Conservation (phyloP, 2,329 filamentous ascomycete genomes). For the Aspergillus udagawae region DNA sequence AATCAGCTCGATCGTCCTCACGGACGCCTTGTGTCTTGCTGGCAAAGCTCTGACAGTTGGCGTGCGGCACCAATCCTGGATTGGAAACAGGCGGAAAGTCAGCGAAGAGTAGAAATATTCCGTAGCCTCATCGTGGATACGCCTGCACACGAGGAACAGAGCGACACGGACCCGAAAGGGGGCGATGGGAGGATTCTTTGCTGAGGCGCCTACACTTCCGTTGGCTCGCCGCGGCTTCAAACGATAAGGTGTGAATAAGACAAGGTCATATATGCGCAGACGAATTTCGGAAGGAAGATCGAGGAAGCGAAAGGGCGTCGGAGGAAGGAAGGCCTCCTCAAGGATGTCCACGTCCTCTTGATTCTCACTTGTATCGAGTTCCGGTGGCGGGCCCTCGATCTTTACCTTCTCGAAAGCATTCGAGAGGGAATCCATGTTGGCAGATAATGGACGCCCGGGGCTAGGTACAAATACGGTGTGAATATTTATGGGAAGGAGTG, state of each 20-base stretch:
- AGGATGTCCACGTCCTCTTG: conserved; percentile 16
- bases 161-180: conserved; percentile 33
- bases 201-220: conserved; percentile 34
- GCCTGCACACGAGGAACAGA: conserved; percentile 39
- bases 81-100: conserved; percentile 51
- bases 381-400: conserved; percentile 18
- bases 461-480: neutral
- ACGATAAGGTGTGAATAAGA: conserved; percentile 38
- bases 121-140: conserved; percentile 49
- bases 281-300: conserved; percentile 52
- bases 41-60: conserved; percentile 49
- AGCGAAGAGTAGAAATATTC: conserved; percentile 50
- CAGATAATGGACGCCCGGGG: neutral
- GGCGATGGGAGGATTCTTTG: conserved; percentile 32
- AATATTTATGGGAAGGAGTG: conserved; percentile 11
- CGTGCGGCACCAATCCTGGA: conserved; percentile 46
- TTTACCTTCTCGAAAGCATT: conserved; percentile 20
- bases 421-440: conserved; percentile 18
- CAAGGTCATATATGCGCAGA: conserved; percentile 45
- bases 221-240: conserved; percentile 23
- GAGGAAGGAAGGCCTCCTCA: conserved; percentile 14
- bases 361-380: conserved; percentile 5
- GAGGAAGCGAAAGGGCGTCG: conserved; percentile 47
- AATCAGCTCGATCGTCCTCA: conserved; percentile 54
- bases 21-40: conserved; percentile 46